Evolutionary conservation across 2,329 filamentous ascomycete genomes (phyloP).

Genomic region (Neurospora crassa): DNA sequence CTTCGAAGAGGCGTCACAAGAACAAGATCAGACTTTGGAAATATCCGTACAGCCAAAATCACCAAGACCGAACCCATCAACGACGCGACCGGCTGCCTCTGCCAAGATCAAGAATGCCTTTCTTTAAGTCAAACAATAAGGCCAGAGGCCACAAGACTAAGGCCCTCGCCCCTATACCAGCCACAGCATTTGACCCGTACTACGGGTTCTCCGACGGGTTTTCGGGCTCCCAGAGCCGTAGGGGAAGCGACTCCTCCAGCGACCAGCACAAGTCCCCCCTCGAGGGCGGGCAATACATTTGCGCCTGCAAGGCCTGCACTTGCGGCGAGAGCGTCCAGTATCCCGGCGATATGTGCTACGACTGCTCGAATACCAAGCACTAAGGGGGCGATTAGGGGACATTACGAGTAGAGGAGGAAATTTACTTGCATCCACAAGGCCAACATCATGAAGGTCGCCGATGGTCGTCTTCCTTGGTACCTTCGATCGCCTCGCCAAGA

Average conservation of each 20-base stretch:
- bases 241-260: background rate
- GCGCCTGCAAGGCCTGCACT: constrained; percentile 8
- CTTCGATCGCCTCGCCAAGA: constrained; percentile 85
- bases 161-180: background rate
- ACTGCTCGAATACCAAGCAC: constrained; percentile 1
- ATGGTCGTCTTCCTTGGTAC: constrained; percentile 96
- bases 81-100: background rate
- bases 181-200: background rate
- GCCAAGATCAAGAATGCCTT: background rate
- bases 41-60: background rate
- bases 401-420: constrained; percentile 44
- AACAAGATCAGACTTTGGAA: background rate
- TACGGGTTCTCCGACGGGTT: background rate
- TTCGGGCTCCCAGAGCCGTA: background rate
- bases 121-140: background rate
- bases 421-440: constrained; percentile 99
- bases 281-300: constrained; percentile 4
- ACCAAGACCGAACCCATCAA: background rate
- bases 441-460: constrained; percentile 99
- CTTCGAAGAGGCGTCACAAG: background rate
- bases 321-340: constrained; percentile 9
- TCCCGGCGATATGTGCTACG: constrained; percentile 10
- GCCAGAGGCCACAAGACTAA: background rate
- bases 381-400: background rate
- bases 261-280: background rate